Evolutionary conservation across 148 eudicot species (phyloP).

Genomic region (Silene uniflora): DNA sequence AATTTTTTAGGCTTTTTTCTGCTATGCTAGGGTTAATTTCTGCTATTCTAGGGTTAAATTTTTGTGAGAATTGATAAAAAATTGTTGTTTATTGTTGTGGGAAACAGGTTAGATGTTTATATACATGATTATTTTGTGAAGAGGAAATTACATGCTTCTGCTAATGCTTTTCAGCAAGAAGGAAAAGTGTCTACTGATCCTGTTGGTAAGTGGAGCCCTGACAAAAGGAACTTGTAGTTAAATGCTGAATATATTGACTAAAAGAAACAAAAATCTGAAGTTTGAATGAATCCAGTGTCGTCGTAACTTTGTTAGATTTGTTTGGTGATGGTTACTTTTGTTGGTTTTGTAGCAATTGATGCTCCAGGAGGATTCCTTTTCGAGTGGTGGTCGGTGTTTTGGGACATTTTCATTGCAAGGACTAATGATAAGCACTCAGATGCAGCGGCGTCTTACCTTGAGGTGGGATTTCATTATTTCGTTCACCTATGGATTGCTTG

Average conservation of each 20-base stretch:
- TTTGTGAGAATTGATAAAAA: slow-evolving; percentile 9
- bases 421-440: slow-evolving; percentile 44
- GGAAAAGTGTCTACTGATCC: slow-evolving; percentile 47
- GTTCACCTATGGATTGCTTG: neutral
- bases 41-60: slow-evolving; percentile 2
- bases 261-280: too few relatives aligned
- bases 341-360: slow-evolving; percentile 39
- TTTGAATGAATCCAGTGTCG: neutral
- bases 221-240: slow-evolving; percentile 7
- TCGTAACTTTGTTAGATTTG: neutral
- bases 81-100: slow-evolving; percentile 12
- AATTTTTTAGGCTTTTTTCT: neutral
- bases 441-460: slow-evolving; percentile 42
- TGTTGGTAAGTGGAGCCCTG: slow-evolving; percentile 34
- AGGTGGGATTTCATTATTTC: slow-evolving; percentile 25
- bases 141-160: slow-evolving; percentile 48
- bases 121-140: slow-evolving; percentile 49
- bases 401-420: slow-evolving; percentile 49
- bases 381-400: slow-evolving; percentile 55
- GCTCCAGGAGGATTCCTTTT: slow-evolving; percentile 52
- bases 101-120: slow-evolving; percentile 46
- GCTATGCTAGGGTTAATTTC: slow-evolving; percentile 3
- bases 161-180: slow-evolving; percentile 52
- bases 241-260: neutral
- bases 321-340: neutral